phyloP scores from a whole-genome alignment of 2,329 filamentous ascomycete species.

The Onygena corvina region DNA sequence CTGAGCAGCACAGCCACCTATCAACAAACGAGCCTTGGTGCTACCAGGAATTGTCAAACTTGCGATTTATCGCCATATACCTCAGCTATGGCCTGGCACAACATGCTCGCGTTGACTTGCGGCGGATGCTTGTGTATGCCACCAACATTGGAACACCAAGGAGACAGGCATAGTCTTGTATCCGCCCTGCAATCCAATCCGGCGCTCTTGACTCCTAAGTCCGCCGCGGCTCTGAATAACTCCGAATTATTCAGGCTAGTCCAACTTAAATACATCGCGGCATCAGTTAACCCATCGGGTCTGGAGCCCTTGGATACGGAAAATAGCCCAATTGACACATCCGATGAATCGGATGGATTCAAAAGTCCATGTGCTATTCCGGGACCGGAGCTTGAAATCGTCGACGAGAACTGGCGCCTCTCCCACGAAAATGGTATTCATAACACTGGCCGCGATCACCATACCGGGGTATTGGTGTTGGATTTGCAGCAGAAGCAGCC shows the following conservation, averaged over 20 bases:
- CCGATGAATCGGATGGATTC: neutral
- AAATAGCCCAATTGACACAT: neutral
- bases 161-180: constrained; percentile 41
- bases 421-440: neutral
- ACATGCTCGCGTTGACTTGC: constrained; percentile 56
- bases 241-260: constrained; percentile 29
- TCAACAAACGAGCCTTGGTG: constrained; percentile 42
- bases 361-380: neutral
- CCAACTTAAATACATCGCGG: constrained; percentile 32
- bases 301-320: neutral
- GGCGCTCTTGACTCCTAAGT: constrained; percentile 48
- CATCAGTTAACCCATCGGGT: constrained; percentile 28
- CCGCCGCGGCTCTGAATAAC: constrained; percentile 38
- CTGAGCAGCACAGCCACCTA: constrained; percentile 46
- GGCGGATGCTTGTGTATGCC: constrained; percentile 52
- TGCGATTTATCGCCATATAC: constrained; percentile 36
- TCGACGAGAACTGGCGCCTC: neutral
- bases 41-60: constrained; percentile 41
- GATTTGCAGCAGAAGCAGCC: constrained; percentile 16
- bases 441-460: neutral
- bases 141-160: constrained; percentile 36
- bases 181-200: constrained; percentile 41
- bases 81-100: constrained; percentile 53
- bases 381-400: neutral
- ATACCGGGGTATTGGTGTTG: too few species aligned